These are phyloP conservation scores for Talaromyces nanjingensis DNA, from an alignment of 495 filamentous ascomycete genomes.

Conservation along the genomic window DNA sequence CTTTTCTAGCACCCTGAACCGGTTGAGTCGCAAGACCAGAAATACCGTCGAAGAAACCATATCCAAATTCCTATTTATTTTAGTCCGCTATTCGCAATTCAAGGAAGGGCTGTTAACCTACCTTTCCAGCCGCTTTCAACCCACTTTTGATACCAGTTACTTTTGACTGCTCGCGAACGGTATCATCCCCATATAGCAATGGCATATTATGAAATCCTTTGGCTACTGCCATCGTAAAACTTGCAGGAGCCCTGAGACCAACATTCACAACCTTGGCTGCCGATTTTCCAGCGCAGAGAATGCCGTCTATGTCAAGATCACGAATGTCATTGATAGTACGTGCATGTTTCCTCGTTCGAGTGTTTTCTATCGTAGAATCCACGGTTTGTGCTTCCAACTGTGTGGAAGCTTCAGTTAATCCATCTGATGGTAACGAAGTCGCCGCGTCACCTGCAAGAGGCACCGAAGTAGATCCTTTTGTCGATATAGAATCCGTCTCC, in stretches of 20 bases:
- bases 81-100: not conserved
- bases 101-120: conserved; percentile 12
- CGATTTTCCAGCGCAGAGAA: conserved; percentile 54
- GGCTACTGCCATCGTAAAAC: conserved; percentile 68
- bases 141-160: conserved; percentile 65
- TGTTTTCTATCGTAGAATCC: not conserved
- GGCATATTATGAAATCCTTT: conserved; percentile 85
- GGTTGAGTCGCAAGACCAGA: conserved; percentile 69
- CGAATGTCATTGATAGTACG: not conserved
- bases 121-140: conserved; percentile 54
- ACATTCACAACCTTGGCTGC: conserved; percentile 61
- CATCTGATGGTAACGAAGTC: not conserved
- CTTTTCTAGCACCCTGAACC: conserved; percentile 56
- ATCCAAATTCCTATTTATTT: conserved; percentile 49
- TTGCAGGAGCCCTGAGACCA: conserved; percentile 70
- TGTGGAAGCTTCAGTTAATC: not conserved
- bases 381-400: not conserved
- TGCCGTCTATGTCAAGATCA: conserved; percentile 42
- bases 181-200: conserved; percentile 70
- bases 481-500: not conserved
- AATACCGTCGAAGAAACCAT: conserved; percentile 63
- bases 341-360: conserved; percentile 1
- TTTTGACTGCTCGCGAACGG: conserved; percentile 58
- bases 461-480: not conserved
- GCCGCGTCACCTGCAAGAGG: not conserved